Evolutionary conservation across 768 basidiomycete species (phyloP).

Genomic region (Panellus pusillus): DNA sequence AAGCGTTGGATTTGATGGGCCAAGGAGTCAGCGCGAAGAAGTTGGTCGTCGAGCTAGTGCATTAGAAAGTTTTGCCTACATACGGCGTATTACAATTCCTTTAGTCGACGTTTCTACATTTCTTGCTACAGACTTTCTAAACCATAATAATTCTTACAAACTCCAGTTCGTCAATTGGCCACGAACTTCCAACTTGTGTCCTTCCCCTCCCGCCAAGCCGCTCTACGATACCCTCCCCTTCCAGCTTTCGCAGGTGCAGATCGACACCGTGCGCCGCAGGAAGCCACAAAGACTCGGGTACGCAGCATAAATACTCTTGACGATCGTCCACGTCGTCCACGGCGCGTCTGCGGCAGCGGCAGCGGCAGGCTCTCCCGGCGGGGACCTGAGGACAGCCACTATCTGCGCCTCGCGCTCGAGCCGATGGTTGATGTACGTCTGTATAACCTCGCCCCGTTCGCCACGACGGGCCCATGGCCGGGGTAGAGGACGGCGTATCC

Average conservation of each 20-base stretch:
- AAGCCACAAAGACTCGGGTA: slow-evolving; percentile 73
- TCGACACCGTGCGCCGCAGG: slow-evolving; percentile 70
- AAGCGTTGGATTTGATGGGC: background rate
- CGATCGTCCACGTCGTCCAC: slow-evolving; percentile 18
- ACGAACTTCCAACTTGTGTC: slow-evolving; percentile 48
- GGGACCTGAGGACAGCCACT: slow-evolving; percentile 45
- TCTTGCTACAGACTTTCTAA: too few relatives aligned
- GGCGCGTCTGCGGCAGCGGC: background rate
- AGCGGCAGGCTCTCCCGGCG: slow-evolving; percentile 23
- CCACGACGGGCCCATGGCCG: slow-evolving; percentile 82
- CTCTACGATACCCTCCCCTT: slow-evolving; percentile 59
- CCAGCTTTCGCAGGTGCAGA: slow-evolving; percentile 74
- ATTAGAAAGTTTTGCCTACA: background rate
- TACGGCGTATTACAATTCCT: too few relatives aligned
- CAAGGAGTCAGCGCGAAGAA: slow-evolving; percentile 3
- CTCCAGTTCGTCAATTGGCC: background rate
- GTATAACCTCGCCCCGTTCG: slow-evolving; percentile 62
- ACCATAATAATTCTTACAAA: too few relatives aligned
- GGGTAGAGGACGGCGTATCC: slow-evolving; percentile 61
- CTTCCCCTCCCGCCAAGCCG: slow-evolving; percentile 52
- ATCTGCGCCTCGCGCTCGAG: slow-evolving; percentile 82
- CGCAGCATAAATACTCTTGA: slow-evolving; percentile 46
- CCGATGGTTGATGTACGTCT: slow-evolving; percentile 77
- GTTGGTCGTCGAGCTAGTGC: slow-evolving; percentile 2
- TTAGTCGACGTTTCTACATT: too few relatives aligned